phyloP scores from a whole-genome alignment of 495 filamentous ascomycete genomes.

The Cercophora samala region DNA sequence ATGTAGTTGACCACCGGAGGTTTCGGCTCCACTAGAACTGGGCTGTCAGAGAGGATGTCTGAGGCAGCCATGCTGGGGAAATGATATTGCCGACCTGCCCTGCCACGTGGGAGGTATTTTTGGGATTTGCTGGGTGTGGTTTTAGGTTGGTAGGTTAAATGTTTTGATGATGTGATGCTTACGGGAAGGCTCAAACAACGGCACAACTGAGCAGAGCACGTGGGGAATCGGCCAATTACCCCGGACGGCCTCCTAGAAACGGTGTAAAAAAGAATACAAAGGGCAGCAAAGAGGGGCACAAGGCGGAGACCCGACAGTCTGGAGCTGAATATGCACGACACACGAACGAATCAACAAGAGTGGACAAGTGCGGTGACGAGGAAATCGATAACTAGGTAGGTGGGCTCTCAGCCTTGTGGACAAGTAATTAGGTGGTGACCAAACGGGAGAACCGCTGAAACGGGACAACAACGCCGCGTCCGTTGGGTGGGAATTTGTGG shows the following conservation, averaged over 20 bases:
- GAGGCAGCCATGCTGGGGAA: background rate
- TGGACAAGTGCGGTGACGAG: background rate
- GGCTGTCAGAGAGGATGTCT: conserved; percentile 3
- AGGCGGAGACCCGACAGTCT: conserved; percentile 5
- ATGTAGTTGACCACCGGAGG: conserved; percentile 68
- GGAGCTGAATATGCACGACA: conserved; percentile 2
- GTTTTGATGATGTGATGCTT: background rate
- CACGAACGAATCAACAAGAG: background rate
- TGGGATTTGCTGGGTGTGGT: background rate
- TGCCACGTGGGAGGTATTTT: conserved; percentile 1
- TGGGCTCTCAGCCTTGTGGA: conserved; percentile 6
- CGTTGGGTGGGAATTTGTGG: background rate
- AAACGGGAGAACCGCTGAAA: background rate
- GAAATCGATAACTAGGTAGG: background rate
- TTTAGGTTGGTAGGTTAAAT: conserved; percentile 1
- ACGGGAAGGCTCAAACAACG: background rate
- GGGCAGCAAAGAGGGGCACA: background rate
- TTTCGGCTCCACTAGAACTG: conserved; percentile 30
- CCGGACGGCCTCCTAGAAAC: conserved; percentile 5
- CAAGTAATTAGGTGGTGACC: conserved; percentile 3
- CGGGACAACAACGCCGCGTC: background rate
- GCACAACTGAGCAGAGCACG: background rate
- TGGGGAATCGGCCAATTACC: background rate
- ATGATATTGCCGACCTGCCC: background rate
- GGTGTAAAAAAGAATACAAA: background rate